Percentiles rank a stretch among this genome's conserved stretches.
phyloP scores from a whole-genome alignment of 2,329 filamentous ascomycete species.

The Colletotrichum lupini region DNA sequence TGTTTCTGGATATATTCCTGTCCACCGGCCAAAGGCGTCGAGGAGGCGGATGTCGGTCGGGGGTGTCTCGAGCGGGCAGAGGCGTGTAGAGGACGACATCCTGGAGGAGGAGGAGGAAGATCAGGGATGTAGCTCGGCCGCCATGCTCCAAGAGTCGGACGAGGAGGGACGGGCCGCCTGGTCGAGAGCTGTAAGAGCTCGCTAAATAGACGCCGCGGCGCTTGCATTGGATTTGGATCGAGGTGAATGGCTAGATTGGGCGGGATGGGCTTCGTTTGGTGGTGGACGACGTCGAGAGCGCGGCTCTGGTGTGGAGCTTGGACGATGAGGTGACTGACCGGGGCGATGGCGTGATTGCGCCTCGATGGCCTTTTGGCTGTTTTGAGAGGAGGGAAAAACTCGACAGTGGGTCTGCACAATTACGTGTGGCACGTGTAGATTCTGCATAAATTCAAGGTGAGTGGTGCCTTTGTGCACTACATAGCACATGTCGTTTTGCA shows the following conservation, averaged over 20 bases:
- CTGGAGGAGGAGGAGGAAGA: not conserved
- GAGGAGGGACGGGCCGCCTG: slow-evolving; percentile 28
- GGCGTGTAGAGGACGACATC: slow-evolving; percentile 19
- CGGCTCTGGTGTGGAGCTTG: slow-evolving; percentile 36
- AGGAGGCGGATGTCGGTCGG: slow-evolving; percentile 24
- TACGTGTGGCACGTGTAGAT: not conserved
- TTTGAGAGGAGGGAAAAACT: slow-evolving; percentile 23
- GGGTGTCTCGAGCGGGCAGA: slow-evolving; percentile 24
- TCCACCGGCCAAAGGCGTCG: not conserved
- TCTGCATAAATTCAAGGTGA: not conserved
- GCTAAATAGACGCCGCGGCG: slow-evolving; percentile 34
- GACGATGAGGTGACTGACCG: slow-evolving; percentile 33
- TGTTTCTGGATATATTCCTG: not conserved
- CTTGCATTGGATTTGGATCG: slow-evolving; percentile 26
- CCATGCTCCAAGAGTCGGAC: not conserved
- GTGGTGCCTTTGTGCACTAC: not conserved
- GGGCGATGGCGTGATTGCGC: slow-evolving; percentile 35
- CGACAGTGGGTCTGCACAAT: slow-evolving; percentile 1
- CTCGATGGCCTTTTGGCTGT: not conserved
- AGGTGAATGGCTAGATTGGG: slow-evolving; percentile 18
- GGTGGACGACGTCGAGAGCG: slow-evolving; percentile 32
- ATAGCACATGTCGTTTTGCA: not conserved
- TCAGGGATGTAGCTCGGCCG: not conserved
- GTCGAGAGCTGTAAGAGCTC: slow-evolving; percentile 31
- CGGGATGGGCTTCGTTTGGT: slow-evolving; percentile 30